A percentile compares a stretch with the other conserved stretches of the same genome.
Evolutionary conservation across 768 basidiomycete genomes (phyloP).

Genomic region (Tephrocybe sp.): DNA sequence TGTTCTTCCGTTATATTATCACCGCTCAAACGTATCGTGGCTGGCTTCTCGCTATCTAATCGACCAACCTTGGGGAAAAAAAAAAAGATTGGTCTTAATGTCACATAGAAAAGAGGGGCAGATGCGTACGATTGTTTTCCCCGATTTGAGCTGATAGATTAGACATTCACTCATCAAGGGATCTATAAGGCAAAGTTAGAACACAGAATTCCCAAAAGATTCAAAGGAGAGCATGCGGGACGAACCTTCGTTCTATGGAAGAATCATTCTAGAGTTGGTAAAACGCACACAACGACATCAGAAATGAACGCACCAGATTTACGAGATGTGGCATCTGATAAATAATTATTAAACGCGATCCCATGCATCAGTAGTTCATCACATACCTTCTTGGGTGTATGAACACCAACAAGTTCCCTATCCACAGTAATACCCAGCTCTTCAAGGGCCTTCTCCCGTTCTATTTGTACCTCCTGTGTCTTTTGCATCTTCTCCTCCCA

Average conservation of each 20-base stretch:
- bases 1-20: slow-evolving; percentile 91
- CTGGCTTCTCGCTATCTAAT: slow-evolving; percentile 74
- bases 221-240: slow-evolving; percentile 9
- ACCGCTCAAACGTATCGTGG: slow-evolving; percentile 90
- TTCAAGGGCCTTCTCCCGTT: slow-evolving; percentile 96
- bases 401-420: slow-evolving; percentile 94
- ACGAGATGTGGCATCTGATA: slow-evolving; percentile 88
- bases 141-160: slow-evolving; percentile 49
- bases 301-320: slow-evolving; percentile 66
- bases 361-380: slow-evolving; percentile 11
- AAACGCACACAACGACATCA: slow-evolving; percentile 8
- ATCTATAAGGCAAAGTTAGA: slow-evolving; percentile 44
- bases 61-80: slow-evolving; percentile 66
- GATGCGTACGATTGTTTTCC: slow-evolving; percentile 19
- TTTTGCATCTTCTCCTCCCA: slow-evolving; percentile 94
- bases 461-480: slow-evolving; percentile 93
- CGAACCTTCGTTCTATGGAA: slow-evolving; percentile 67
- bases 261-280: slow-evolving; percentile 13
- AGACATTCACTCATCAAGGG: slow-evolving; percentile 96
- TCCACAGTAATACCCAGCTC: slow-evolving; percentile 98
- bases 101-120: not conserved
- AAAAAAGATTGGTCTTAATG: not conserved
- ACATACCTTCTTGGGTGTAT: slow-evolving; percentile 94
- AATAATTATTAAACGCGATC: slow-evolving; percentile 7
- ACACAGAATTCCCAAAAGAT: slow-evolving; percentile 6